phyloP scores from a whole-genome alignment of 2,329 filamentous ascomycete genomes.

The Sclerotinia minor region DNA sequence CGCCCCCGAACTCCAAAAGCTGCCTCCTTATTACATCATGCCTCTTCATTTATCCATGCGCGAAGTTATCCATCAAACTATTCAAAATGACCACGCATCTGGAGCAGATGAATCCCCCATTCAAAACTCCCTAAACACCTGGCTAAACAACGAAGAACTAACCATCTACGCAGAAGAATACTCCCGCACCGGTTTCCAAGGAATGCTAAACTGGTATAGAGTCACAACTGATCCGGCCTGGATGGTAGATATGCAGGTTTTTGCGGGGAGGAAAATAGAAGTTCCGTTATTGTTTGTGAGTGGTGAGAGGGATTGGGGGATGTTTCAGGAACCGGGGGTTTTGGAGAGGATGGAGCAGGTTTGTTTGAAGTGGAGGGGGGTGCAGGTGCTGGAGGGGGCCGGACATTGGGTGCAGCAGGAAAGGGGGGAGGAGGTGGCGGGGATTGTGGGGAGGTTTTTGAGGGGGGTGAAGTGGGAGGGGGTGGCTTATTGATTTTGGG shows the following conservation, averaged over 20 bases:
- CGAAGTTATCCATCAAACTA: slow-evolving; percentile 54
- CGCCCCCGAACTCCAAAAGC: slow-evolving; percentile 55
- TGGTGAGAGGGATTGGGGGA: slow-evolving; percentile 65
- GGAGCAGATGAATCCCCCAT: slow-evolving; percentile 34
- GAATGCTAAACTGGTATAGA: slow-evolving; percentile 67
- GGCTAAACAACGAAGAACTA: slow-evolving; percentile 60
- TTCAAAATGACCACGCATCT: slow-evolving; percentile 53
- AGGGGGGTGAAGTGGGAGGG: slow-evolving; percentile 25
- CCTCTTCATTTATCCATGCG: slow-evolving; percentile 58
- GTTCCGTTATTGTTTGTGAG: slow-evolving; percentile 63
- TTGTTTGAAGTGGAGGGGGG: slow-evolving; percentile 55
- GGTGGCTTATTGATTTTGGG: slow-evolving; percentile 22
- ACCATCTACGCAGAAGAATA: slow-evolving; percentile 62
- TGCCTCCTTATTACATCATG: slow-evolving; percentile 72
- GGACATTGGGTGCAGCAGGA: slow-evolving; percentile 74
- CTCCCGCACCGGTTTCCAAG: slow-evolving; percentile 62
- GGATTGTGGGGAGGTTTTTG: slow-evolving; percentile 49
- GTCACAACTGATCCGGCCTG: slow-evolving; percentile 53
- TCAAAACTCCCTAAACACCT: slow-evolving; percentile 44
- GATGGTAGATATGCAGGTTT: slow-evolving; percentile 56
- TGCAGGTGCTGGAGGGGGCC: slow-evolving; percentile 56
- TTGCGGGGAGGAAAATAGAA: slow-evolving; percentile 60
- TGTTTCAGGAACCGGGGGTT: slow-evolving; percentile 64
- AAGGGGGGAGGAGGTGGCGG: slow-evolving; percentile 54
- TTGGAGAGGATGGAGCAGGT: slow-evolving; percentile 56